Conservation (phyloP, 257 asterid species). For the Agastache rugosa region DNA sequence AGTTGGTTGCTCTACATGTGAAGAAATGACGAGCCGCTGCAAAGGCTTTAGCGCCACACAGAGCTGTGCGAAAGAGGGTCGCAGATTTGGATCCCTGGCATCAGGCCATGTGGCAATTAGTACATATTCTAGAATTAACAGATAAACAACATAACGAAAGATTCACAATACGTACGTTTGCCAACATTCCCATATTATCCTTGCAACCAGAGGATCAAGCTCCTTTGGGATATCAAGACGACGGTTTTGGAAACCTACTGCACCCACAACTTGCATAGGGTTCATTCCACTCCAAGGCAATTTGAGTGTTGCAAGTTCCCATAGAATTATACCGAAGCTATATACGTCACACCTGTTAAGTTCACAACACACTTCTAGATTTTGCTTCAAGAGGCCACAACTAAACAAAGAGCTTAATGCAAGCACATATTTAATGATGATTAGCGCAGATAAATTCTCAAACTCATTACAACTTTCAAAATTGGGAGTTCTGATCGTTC, state of each 20-base stretch:
- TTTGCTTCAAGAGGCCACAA: constrained; percentile 5
- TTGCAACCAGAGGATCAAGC: constrained; percentile 88
- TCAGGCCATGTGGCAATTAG: constrained; percentile 20
- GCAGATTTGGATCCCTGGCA: constrained; percentile 86
- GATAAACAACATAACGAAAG: not conserved
- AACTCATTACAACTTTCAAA: constrained; percentile 11
- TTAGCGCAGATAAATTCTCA: not conserved
- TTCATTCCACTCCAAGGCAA: constrained; percentile 99
- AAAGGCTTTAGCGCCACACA: constrained; percentile 85
- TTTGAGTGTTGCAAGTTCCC: constrained; percentile 96
- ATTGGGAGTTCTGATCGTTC: constrained; percentile 15
- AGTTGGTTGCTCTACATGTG: constrained; percentile 63
- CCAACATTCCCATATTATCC: constrained; percentile 99
- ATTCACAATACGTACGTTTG: constrained; percentile 66
- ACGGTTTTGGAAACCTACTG: constrained; percentile 96
- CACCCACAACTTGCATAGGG: constrained; percentile 99
- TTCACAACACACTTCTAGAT: constrained; percentile 19
- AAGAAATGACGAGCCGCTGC: constrained; percentile 78
- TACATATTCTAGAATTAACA: constrained; percentile 9
- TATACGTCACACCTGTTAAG: constrained; percentile 89
- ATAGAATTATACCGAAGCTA: constrained; percentile 94
- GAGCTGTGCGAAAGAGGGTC: constrained; percentile 94
- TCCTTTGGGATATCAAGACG: constrained; percentile 98
- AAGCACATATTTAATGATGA: not conserved
- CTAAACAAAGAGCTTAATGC: not conserved